Base-by-base conservation (phyloP, 768 basidiomycete species). In the Tylopilus sp. region DNA sequence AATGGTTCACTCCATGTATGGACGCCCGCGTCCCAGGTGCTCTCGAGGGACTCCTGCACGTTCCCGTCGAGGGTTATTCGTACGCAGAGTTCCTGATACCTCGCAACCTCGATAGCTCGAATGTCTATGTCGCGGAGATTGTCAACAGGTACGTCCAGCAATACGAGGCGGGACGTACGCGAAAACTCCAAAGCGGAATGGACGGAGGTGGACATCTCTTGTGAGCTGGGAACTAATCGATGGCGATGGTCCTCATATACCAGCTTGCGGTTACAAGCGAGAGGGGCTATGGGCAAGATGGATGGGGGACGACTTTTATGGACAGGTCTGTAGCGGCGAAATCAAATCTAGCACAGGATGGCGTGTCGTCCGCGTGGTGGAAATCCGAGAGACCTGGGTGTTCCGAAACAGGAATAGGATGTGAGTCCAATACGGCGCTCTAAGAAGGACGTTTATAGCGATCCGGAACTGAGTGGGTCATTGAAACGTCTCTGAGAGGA, bases 241-340 rank as follows among this genome's bases (percentile, higher is more conserved):
- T 33, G 52, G 45, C 21, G 54, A 53, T 13, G 26, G 53, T 55
- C 45, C n/a, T 54, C 63, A 66, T 59, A 64, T 55, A 68, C 46
- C 28, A 34, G 56, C 64, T 58, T 57, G 60, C 62, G 41, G 54
- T 16, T 36, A 58, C 64, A 59, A 60, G 67, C 60, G 28, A 60
- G 62, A 62, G 66, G 67, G 66, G 66, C 64, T 60, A 64, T 62
- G 66, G 66, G 66, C 66, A 69, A 62, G 64, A 62, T 37, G 57
- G 58, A 56, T 54, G 55, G 47, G 40, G 54, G 51, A 40, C 34
- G 59, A 57, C 58, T 64, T 65, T 64, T 67, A 66, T 59, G 58
- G 61, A 38, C 45, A 46, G 45, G 50, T 33, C 31, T 42, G 47
- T 14, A 52, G 29, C 49, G 54, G 43, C 44, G 21, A 57, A 53